These are phyloP conservation scores for Durusdinium trenchii DNA, from an alignment of 73 alveolate genomes.

Conservation along the genomic window DNA sequence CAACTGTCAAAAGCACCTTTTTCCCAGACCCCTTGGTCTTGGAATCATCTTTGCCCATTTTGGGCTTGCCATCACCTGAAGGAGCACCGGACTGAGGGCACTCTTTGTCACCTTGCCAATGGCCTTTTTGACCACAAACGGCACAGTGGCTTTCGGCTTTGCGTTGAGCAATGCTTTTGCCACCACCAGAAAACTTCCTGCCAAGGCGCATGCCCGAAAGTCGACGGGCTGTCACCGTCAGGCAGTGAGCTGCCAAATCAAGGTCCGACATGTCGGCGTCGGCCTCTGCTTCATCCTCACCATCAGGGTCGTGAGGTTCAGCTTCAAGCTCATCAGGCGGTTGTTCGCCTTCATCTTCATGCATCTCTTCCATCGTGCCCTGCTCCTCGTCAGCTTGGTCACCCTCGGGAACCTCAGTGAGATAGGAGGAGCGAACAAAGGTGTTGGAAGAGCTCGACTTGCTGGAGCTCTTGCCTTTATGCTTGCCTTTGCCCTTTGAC, in stretches of 20 bases:
- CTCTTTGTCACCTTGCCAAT: constrained; percentile 38
- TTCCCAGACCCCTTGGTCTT: neutral
- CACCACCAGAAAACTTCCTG: neutral
- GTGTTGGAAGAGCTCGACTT: neutral
- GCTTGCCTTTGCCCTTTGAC: neutral
- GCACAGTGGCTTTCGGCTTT: neutral
- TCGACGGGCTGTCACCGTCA: constrained; percentile 1
- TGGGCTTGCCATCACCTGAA: neutral
- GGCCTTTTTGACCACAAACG: constrained; percentile 34
- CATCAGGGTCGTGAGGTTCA: neutral
- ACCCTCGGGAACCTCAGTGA: neutral
- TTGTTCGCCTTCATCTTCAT: neutral
- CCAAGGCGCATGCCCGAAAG: neutral
- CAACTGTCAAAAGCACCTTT: neutral
- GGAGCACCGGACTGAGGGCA: neutral
- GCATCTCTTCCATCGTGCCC: neutral
- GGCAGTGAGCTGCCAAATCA: neutral
- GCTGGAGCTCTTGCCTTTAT: neutral
- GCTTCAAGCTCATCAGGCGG: neutral
- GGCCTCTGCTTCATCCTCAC: neutral
- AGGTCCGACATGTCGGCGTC: neutral
- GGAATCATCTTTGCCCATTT: neutral
- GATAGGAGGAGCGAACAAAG: neutral
- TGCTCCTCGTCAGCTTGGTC: neutral
- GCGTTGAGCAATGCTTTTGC: neutral